Evolutionary conservation across 2,329 filamentous ascomycete species (phyloP).

Genomic region (Sporothrix globosa): DNA sequence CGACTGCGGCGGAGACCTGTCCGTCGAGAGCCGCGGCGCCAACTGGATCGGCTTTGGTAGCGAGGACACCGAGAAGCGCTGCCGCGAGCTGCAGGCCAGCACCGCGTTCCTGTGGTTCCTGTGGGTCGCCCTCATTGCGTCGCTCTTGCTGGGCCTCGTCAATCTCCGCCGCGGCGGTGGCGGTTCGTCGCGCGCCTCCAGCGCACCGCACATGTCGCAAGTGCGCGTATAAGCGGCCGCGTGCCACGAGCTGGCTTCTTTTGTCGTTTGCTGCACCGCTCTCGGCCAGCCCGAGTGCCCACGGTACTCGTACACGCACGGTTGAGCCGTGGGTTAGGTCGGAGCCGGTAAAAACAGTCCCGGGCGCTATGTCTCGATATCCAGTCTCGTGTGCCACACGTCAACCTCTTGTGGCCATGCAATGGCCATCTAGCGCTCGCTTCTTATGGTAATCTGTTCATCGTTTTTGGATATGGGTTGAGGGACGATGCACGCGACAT

Average conservation of each 20-base stretch:
- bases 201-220: constrained; percentile 59
- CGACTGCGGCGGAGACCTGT: constrained; percentile 63
- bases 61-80: constrained; percentile 62
- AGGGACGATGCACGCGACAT: background rate
- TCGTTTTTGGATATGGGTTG: background rate
- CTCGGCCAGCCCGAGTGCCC: background rate
- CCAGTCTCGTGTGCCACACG: background rate
- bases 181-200: constrained; percentile 46
- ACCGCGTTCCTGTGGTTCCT: constrained; percentile 81
- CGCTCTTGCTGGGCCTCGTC: constrained; percentile 59
- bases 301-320: background rate
- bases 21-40: constrained; percentile 41
- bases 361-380: background rate
- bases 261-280: background rate
- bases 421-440: background rate
- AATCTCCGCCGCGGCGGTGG: constrained; percentile 57
- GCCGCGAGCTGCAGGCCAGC: constrained; percentile 73
- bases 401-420: background rate
- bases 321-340: background rate
- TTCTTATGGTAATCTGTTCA: background rate
- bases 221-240: constrained; percentile 47
- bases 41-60: constrained; percentile 68
- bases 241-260: background rate
- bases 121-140: constrained; percentile 63
- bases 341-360: background rate